Evolutionary conservation across 176 grass and related monocot species (phyloP).

Genomic region (Aegilops umbellulata): DNA sequence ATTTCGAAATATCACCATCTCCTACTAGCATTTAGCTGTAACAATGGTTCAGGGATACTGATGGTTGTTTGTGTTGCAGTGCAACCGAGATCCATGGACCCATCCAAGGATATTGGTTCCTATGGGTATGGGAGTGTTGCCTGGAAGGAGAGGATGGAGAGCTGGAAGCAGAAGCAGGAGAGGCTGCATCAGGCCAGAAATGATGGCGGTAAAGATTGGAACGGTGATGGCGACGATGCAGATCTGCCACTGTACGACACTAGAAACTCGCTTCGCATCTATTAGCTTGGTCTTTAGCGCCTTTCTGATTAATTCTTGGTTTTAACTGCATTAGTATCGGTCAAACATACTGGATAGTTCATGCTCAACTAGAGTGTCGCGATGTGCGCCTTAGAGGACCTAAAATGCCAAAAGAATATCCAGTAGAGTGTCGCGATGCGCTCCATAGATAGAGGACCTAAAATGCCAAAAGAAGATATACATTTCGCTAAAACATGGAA

Average conservation of each 20-base stretch:
- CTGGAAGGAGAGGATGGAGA: conserved; percentile 91
- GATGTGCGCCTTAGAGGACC: not conserved
- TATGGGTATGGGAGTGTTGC: conserved; percentile 85
- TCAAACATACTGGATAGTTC: not conserved
- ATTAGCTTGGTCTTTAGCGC: not conserved
- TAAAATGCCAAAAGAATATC: not conserved
- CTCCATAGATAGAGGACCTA: not conserved
- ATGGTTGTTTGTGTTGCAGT: conserved; percentile 34
- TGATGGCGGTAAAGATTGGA: conserved; percentile 55
- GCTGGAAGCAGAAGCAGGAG: conserved; percentile 90
- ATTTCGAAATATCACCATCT: not conserved
- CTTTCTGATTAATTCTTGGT: not conserved
- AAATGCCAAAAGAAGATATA: not conserved
- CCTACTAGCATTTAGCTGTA: not conserved
- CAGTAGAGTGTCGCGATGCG: not conserved
- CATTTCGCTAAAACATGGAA: not conserved
- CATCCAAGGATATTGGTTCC: conserved; percentile 74
- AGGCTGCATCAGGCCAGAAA: conserved; percentile 55
- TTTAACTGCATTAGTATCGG: not conserved
- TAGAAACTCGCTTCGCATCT: not conserved
- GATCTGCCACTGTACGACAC: conserved; percentile 76
- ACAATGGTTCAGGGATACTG: not conserved
- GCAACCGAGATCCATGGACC: conserved; percentile 83
- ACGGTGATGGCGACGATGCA: conserved; percentile 55
- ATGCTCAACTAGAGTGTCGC: not conserved